Percentiles rank a stretch among this genome's conserved stretches.
Evolutionary conservation across 1,284 basidiomycete genomes (phyloP).

Genomic region (Psilocybe mexicana): DNA sequence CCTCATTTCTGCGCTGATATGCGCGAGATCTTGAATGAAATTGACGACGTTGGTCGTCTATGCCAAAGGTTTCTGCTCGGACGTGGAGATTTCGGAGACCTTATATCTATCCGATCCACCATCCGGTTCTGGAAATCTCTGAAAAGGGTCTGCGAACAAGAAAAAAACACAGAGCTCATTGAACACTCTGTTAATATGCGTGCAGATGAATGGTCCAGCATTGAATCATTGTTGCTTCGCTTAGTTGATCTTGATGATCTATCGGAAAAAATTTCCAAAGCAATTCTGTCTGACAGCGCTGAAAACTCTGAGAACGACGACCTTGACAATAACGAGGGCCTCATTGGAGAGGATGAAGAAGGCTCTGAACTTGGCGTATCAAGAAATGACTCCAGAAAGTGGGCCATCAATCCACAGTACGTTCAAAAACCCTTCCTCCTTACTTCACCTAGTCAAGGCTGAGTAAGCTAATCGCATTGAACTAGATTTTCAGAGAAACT

Average conservation of each 20-base stretch:
- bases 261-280: slow-evolving; percentile 52
- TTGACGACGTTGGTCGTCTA: slow-evolving; percentile 77
- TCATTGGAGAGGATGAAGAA: slow-evolving; percentile 41
- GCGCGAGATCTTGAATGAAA: slow-evolving; percentile 52
- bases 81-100: slow-evolving; percentile 68
- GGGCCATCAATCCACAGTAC: slow-evolving; percentile 77
- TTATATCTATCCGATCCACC: slow-evolving; percentile 62
- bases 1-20: slow-evolving; percentile 74
- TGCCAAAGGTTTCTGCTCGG: slow-evolving; percentile 78
- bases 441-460: slow-evolving; percentile 5
- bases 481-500: slow-evolving; percentile 73
- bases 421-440: slow-evolving; percentile 20
- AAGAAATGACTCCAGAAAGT: slow-evolving; percentile 33
- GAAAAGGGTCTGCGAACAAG: slow-evolving; percentile 49
- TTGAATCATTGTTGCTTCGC: slow-evolving; percentile 56
- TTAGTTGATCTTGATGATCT: slow-evolving; percentile 60
- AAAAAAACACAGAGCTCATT: slow-evolving; percentile 50
- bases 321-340: slow-evolving; percentile 20
- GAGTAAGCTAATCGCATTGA: background rate
- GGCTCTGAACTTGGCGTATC: slow-evolving; percentile 6
- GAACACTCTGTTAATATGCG: slow-evolving; percentile 34
- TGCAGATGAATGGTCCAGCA: slow-evolving; percentile 50
- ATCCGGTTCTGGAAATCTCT: slow-evolving; percentile 61
- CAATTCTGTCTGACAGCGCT: slow-evolving; percentile 13
- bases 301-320: slow-evolving; percentile 5